Evolutionary conservation across 345 rosid species (phyloP), one percentile per base, ranked within the genome.

Genomic region (Firmiana major): DNA sequence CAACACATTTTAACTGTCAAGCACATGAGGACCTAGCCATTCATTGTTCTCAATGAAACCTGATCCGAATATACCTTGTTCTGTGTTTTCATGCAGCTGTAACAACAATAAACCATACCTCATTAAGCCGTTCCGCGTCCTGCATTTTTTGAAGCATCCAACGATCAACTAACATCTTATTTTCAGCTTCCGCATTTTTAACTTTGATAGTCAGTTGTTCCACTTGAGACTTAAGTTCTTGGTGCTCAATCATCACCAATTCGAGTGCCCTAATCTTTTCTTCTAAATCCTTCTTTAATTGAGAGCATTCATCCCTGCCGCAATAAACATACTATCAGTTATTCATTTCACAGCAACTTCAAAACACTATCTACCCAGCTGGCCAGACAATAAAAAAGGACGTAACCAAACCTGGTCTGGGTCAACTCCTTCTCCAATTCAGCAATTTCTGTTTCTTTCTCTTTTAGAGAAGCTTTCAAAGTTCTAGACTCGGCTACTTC

Each of bases 131-230:
- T 82, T 96, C 99, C 8, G 99, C 98, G 60, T 93, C 98, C 84
- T 93, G 86, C 98, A 96, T 96, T 86, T 96, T 96, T 81, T 96
- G 93, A 80, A 96, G 82, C 98, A 96, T 96, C 99, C 97, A 96
- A 42, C 97, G 93, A 82, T 96, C 98, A 68, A 96, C 66, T 49
- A 96, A 79, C 93, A 90, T 91, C 85, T 90, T 93, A 71, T 96
- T 93, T 81, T 96, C 99, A 71, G 91, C 85, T 79, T 90, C 99
- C 1, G 97, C 98, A 55, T 86, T 87, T 81, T 86, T 88, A 62
- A 89, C 94, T 87, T 88, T 96, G 55, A 68, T 42, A 31, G 86
- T 84, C 89, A 87, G 84, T 84, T 87, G 89, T 76, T 89, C 93
- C 58, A 91, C 79, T 72, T 93, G 97, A 21, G 72, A 65, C 65